Conservation (phyloP, 2,329 filamentous ascomycete species). For the Chaetothyriales sp. region DNA sequence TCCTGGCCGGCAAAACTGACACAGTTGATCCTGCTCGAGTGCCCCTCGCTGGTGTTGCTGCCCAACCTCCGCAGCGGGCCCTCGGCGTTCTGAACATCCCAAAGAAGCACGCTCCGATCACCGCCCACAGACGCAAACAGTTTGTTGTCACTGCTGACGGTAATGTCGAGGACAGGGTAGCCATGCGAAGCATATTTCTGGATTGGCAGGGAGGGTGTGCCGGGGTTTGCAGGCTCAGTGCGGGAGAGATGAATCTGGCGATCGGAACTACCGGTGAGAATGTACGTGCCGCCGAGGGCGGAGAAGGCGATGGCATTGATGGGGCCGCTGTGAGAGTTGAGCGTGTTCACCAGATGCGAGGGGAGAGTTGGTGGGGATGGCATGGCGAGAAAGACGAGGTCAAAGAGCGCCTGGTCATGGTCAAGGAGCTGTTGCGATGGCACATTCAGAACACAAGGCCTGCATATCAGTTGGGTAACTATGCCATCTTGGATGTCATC, state of each 20-base stretch:
- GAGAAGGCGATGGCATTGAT: slow-evolving; percentile 63
- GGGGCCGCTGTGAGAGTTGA: slow-evolving; percentile 39
- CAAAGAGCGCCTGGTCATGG: no score
- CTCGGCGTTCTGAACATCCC: slow-evolving; percentile 74
- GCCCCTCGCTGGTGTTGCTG: slow-evolving; percentile 41
- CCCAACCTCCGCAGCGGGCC: slow-evolving; percentile 60
- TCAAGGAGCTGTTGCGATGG: neutral
- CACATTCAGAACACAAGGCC: neutral
- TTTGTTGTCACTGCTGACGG: slow-evolving; percentile 61
- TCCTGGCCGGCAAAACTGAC: slow-evolving; percentile 61
- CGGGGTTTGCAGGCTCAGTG: slow-evolving; percentile 22
- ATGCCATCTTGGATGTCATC: no score
- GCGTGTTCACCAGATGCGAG: slow-evolving; percentile 27
- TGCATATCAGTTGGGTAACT: neutral
- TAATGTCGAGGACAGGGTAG: slow-evolving; percentile 76
- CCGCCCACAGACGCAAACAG: slow-evolving; percentile 78
- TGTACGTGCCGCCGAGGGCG: slow-evolving; percentile 56
- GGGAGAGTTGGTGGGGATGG: slow-evolving; percentile 22
- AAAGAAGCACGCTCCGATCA: slow-evolving; percentile 80
- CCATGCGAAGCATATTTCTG: slow-evolving; percentile 83
- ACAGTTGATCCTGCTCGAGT: slow-evolving; percentile 61
- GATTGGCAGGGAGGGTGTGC: slow-evolving; percentile 42
- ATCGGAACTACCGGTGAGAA: slow-evolving; percentile 78
- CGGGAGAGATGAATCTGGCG: slow-evolving; percentile 79
- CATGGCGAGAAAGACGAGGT: neutral